phyloP scores from a whole-genome alignment of 495 filamentous ascomycete species.

The Neurospora sp. region DNA sequence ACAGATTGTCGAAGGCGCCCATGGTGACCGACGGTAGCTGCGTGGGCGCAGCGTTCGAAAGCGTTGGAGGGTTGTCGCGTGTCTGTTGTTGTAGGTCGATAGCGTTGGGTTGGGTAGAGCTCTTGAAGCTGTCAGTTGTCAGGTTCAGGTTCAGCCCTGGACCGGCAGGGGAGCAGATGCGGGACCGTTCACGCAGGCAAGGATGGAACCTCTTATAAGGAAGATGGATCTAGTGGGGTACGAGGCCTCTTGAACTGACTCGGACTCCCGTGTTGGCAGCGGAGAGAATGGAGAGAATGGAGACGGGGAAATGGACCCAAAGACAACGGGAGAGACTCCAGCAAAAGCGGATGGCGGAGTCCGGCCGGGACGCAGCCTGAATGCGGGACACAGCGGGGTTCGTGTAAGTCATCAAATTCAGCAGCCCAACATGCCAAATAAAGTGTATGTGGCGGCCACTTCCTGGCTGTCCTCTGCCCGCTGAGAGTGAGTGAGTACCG shows the following conservation, averaged over 20 bases:
- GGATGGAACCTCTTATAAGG: not conserved
- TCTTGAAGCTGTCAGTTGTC: not conserved
- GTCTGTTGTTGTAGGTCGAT: not conserved
- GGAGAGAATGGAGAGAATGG: not conserved
- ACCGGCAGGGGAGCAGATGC: not conserved
- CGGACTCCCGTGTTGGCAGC: not conserved
- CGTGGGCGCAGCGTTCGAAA: not conserved
- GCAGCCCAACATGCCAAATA: not conserved
- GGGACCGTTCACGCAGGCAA: not conserved
- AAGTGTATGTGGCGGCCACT: not conserved
- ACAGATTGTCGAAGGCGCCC: conserved; percentile 32
- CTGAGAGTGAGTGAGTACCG: not conserved
- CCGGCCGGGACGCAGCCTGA: not conserved
- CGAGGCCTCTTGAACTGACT: not conserved
- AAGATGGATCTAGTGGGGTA: not conserved
- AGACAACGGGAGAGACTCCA: not conserved
- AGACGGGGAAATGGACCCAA: not conserved
- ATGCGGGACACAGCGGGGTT: not conserved
- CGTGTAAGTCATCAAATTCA: not conserved
- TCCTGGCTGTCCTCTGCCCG: not conserved
- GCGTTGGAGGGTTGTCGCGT: not conserved
- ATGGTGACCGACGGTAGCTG: conserved; percentile 9
- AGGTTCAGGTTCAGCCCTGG: not conserved
- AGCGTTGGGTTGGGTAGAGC: conserved; percentile 1
- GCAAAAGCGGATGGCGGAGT: not conserved